Evolutionary conservation across 192 early-diverging fungal genomes (phyloP).

Genomic region (Chytriomyces confervae): DNA sequence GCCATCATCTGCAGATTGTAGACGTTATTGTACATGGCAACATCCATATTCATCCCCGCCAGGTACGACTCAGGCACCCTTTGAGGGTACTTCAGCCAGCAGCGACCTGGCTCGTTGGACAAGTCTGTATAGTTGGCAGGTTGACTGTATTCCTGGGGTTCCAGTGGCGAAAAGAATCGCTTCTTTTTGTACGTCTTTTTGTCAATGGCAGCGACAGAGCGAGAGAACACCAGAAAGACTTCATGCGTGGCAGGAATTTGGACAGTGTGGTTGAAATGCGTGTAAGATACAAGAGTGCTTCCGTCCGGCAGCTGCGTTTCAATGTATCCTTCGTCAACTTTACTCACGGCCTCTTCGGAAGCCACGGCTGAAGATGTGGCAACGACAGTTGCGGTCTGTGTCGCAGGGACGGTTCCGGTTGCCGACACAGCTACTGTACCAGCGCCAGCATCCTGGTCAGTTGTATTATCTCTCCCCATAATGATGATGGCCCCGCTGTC

Average conservation of each 20-base stretch:
- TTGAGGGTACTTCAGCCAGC: not conserved
- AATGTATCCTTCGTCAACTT: not conserved
- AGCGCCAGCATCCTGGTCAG: not conserved
- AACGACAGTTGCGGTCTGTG: no score
- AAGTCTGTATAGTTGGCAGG: no score
- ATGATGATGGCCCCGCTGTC: not conserved
- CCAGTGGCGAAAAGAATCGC: constrained; percentile 6
- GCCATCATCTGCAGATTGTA: not conserved
- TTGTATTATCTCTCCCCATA: not conserved
- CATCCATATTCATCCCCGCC: not conserved
- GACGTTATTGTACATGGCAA: not conserved
- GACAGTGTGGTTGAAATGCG: constrained; percentile 9
- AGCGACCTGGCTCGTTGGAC: no score
- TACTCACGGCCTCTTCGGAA: no score
- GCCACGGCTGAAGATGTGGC: no score
- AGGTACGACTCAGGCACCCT: not conserved
- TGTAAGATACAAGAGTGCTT: constrained; percentile 5
- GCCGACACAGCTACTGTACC: not conserved
- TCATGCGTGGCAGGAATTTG: not conserved
- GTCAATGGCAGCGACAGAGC: not conserved
- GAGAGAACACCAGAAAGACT: not conserved
- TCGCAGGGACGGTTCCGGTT: not conserved
- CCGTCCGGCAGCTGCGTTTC: not conserved
- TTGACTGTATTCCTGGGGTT: no score
- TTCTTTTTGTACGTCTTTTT: not conserved